Evolutionary conservation across 176 grass and related monocot species (phyloP).

Genomic region (Paspalum vaginatum): DNA sequence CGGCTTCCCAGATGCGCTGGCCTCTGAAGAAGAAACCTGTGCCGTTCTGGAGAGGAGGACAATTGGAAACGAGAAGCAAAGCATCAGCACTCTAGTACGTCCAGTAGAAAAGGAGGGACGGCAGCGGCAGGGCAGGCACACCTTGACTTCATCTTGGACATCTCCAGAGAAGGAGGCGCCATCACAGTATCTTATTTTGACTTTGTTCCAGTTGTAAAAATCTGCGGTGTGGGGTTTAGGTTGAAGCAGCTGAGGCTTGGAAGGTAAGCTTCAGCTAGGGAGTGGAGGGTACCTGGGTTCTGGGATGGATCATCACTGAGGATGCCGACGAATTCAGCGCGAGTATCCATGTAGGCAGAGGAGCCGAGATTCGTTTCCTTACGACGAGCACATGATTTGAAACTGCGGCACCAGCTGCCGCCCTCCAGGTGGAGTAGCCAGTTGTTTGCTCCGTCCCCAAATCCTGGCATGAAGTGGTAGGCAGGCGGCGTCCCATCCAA

Average conservation of each 20-base stretch:
- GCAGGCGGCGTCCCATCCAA: constrained; percentile 71
- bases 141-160: constrained; percentile 57
- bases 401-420: constrained; percentile 70
- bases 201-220: constrained; percentile 96
- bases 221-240: constrained; percentile 39
- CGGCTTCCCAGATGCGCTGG: constrained; percentile 67
- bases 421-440: constrained; percentile 83
- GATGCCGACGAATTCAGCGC: constrained; percentile 62
- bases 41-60: constrained; percentile 42
- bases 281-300: constrained; percentile 61
- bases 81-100: too few species aligned
- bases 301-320: constrained; percentile 58
- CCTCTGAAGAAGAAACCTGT: constrained; percentile 73
- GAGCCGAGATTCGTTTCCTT: constrained; percentile 62
- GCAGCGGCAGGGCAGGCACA: not conserved
- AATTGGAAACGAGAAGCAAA: not conserved
- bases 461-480: constrained; percentile 67
- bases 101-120: not conserved
- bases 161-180: constrained; percentile 84
- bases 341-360: constrained; percentile 60
- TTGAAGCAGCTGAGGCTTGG: too few species aligned
- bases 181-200: constrained; percentile 87
- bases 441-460: constrained; percentile 58
- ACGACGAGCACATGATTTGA: constrained; percentile 44
- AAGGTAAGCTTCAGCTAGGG: too few species aligned